Conservation (phyloP, 140 eudicot genomes). For the Cichorium intybus region DNA sequence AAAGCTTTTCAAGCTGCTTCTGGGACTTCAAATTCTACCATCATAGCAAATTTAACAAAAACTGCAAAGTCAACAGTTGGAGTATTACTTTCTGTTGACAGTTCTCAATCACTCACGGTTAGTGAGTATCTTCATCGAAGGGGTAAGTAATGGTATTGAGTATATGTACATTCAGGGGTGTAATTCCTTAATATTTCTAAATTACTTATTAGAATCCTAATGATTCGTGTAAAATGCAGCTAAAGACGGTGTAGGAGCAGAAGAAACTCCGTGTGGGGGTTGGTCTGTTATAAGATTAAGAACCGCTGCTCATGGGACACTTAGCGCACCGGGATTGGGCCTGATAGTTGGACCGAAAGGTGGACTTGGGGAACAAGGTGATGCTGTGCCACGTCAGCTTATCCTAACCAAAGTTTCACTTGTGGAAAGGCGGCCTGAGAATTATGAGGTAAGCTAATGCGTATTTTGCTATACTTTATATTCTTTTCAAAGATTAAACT, state of each 20-base stretch:
- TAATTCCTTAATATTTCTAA: too few species aligned
- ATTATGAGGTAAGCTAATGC: constrained; percentile 74
- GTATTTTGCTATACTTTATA: constrained; percentile 5
- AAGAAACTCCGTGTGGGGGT: constrained; percentile 91
- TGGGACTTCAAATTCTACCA: constrained; percentile 67
- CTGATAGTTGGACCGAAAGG: constrained; percentile 89
- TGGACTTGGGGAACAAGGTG: constrained; percentile 96
- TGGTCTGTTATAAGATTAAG: constrained; percentile 95
- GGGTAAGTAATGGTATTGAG: constrained; percentile 45
- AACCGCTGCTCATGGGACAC: constrained; percentile 90
- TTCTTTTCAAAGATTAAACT: neutral
- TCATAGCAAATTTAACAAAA: constrained; percentile 69
- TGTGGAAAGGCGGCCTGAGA: constrained; percentile 93
- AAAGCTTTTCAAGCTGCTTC: constrained; percentile 98
- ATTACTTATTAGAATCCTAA: neutral
- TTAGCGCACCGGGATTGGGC: constrained; percentile 61
- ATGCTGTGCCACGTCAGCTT: constrained; percentile 94
- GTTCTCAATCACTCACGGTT: constrained; percentile 71
- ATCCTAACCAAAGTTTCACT: constrained; percentile 85
- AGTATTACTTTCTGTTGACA: constrained; percentile 64
- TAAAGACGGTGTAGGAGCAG: constrained; percentile 94
- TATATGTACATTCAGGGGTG: neutral
- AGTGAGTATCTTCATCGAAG: constrained; percentile 72
- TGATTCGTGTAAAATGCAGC: constrained; percentile 48
- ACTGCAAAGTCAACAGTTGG: constrained; percentile 87